Conservation (phyloP, 129 eudicot genomes). For the Pseudognaphalium luteoalbum region DNA sequence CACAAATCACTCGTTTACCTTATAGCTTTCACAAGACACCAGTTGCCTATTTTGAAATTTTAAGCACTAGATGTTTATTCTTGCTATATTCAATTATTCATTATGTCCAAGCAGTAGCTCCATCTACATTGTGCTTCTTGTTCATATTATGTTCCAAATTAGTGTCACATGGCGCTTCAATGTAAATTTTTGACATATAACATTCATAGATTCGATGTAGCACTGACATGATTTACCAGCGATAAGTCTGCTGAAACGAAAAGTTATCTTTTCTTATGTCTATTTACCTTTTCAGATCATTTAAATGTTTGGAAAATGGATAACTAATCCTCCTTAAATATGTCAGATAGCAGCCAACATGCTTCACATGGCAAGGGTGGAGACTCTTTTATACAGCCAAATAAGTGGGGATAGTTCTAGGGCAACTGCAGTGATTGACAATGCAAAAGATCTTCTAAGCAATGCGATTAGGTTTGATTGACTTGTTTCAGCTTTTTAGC, state of each 20-base stretch:
- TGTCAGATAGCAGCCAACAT: constrained; percentile 70
- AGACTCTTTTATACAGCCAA: constrained; percentile 45
- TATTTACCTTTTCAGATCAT: no score
- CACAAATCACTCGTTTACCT: not conserved
- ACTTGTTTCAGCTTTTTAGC: not conserved
- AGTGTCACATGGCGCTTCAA: not conserved
- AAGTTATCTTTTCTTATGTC: no score
- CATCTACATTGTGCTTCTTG: not conserved
- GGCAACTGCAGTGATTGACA: constrained; percentile 54
- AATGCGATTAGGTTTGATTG: constrained; percentile 59
- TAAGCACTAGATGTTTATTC: no score
- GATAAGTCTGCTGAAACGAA: not conserved
- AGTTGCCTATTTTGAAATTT: no score
- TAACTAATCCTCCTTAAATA: not conserved
- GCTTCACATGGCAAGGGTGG: constrained; percentile 69
- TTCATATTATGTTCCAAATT: not conserved
- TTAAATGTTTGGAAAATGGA: not conserved
- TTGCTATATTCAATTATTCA: not conserved
- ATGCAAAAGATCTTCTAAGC: constrained; percentile 53
- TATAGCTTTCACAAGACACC: no score
- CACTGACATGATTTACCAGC: not conserved
- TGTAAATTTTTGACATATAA: not conserved
- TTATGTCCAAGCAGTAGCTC: not conserved
- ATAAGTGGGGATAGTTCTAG: constrained; percentile 36
- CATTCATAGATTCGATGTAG: not conserved